A percentile compares a stretch with the other conserved stretches of the same genome.
phyloP scores from a whole-genome alignment of 169 alveolate genomes.

The Ichthyophthirius multifiliis region DNA sequence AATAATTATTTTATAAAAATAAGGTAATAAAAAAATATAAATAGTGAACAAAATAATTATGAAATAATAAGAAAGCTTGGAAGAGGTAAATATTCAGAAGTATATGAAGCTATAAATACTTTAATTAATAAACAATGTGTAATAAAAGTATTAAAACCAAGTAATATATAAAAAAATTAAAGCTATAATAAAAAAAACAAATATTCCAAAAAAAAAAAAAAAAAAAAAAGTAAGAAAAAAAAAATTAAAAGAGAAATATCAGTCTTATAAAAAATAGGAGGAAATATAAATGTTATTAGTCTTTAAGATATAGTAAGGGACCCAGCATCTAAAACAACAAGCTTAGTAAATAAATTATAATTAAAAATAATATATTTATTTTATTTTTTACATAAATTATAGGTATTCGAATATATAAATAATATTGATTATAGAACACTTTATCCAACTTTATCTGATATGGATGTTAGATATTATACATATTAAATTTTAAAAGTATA shows the following conservation, averaged over 20 bases:
- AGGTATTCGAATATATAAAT: constrained; percentile 48
- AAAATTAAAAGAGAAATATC: constrained; percentile 74
- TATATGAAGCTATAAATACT: constrained; percentile 68
- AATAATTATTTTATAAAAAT: too few relatives aligned
- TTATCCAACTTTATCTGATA: constrained; percentile 51
- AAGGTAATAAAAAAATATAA: too few relatives aligned
- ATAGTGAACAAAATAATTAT: constrained; percentile 50
- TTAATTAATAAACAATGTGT: constrained; percentile 51
- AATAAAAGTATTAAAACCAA: constrained; percentile 73
- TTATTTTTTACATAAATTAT: not conserved
- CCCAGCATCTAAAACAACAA: constrained; percentile 64
- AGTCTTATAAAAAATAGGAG: constrained; percentile 60
- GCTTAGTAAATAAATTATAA: constrained; percentile 24
- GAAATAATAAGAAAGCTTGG: constrained; percentile 74
- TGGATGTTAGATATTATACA: constrained; percentile 59
- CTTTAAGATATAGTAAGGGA: constrained; percentile 65
- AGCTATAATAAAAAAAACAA: not conserved
- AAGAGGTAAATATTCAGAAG: constrained; percentile 88
- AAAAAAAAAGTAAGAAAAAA: constrained; percentile 38
- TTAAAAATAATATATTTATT: not conserved
- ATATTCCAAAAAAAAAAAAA: not conserved
- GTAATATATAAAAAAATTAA: not conserved
- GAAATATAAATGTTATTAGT: constrained; percentile 61
- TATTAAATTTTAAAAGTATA: constrained; percentile 56
- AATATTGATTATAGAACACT: constrained; percentile 53